phyloP scores from a whole-genome alignment of 371 early-diverging fungal genomes.

The Neoconidiobolus thromboides region DNA sequence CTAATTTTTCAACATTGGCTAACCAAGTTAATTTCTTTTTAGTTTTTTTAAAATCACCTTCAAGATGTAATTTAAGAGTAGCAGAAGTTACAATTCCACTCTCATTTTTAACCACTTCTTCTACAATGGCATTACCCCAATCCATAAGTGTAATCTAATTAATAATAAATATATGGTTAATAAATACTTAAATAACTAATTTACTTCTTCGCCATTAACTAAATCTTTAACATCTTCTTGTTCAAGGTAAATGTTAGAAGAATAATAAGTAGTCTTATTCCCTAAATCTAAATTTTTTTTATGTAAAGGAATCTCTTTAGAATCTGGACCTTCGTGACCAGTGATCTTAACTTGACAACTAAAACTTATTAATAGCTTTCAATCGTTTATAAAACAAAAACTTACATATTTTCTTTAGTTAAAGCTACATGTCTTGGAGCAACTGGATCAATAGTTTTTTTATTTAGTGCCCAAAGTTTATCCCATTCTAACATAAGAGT shows the following conservation, averaged over 20 bases:
- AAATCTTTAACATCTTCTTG: constrained; percentile 78
- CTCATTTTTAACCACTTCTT: constrained; percentile 11
- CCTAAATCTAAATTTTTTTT: constrained; percentile 94
- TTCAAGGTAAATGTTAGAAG: constrained; percentile 62
- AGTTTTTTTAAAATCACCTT: constrained; percentile 96
- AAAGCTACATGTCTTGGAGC: constrained; percentile 88
- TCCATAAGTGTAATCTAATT: constrained; percentile 90
- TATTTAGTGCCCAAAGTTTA: constrained; percentile 99
- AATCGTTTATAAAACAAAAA: not conserved
- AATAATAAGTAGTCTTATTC: constrained; percentile 64
- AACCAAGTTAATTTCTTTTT: constrained; percentile 99
- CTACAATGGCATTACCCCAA: constrained; percentile 93
- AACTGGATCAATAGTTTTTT: constrained; percentile 91
- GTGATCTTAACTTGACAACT: constrained; percentile 44
- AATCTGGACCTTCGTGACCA: constrained; percentile 26
- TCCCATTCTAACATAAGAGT: constrained; percentile 95
- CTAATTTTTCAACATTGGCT: constrained; percentile 31
- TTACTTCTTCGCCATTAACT: constrained; percentile 70
- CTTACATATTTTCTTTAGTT: constrained; percentile 31
- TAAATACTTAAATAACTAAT: not conserved
- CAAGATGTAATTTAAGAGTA: constrained; percentile 58
- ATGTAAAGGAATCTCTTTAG: constrained; percentile 64
- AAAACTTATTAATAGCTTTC: constrained; percentile 3
- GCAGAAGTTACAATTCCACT: constrained; percentile 22
- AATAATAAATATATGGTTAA: not conserved